Percentiles rank a stretch among this genome's conserved stretches.
Conservation (phyloP, 805 yeast species). For the Kuraishia ogatae region DNA sequence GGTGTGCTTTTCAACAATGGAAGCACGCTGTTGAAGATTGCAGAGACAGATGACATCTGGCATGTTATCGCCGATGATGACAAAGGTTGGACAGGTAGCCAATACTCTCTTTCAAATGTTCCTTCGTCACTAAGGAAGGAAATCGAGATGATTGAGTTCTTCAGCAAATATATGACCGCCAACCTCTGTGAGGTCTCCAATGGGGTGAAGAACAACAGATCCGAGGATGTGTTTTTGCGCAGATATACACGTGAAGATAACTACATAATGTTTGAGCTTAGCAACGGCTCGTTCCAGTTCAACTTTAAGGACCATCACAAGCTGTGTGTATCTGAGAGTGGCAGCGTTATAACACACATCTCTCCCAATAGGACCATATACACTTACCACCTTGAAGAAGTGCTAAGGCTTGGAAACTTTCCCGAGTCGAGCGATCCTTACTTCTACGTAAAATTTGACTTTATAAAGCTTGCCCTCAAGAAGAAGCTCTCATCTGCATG, state of each 20-base stretch:
- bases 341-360: constrained; percentile 70
- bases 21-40: constrained; percentile 67
- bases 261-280: constrained; percentile 86
- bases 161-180: constrained; percentile 86
- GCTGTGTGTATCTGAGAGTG: constrained; percentile 68
- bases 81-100: constrained; percentile 48
- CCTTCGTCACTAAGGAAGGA: constrained; percentile 54
- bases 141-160: constrained; percentile 79
- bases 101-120: constrained; percentile 29
- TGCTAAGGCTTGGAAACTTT: constrained; percentile 34
- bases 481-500: constrained; percentile 15
- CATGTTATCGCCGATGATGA: constrained; percentile 41
- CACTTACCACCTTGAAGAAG: constrained; percentile 48
- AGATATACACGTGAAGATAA: constrained; percentile 73
- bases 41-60: constrained; percentile 57
- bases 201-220: constrained; percentile 38
- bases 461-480: constrained; percentile 62
- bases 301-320: constrained; percentile 95
- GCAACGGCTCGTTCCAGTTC: constrained; percentile 89
- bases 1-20: constrained; percentile 88
- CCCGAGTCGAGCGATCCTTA: constrained; percentile 33
- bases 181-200: constrained; percentile 76
- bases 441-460: constrained; percentile 38
- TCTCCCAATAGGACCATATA: constrained; percentile 68
- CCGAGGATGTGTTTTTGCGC: constrained; percentile 68